Evolutionary conservation across 768 basidiomycete species (phyloP).

Genomic region (Lactarius hatsudake): DNA sequence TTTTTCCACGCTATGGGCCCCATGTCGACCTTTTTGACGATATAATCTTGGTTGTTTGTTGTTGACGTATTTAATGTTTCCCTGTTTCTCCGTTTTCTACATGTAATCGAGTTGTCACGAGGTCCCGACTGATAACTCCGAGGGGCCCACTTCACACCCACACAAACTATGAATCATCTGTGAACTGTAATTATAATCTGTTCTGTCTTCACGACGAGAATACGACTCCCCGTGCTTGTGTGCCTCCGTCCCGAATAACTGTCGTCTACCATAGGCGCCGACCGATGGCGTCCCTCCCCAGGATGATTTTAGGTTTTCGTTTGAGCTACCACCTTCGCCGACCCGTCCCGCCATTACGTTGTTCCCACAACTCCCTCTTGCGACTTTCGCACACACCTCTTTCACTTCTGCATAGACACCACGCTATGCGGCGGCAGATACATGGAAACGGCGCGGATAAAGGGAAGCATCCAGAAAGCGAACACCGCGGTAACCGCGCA

Average conservation of each 20-base stretch:
- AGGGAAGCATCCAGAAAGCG: conserved; percentile 2
- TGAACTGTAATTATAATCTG: background rate
- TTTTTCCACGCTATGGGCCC: conserved; percentile 4
- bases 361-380: background rate
- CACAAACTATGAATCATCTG: background rate
- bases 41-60: conserved; percentile 10
- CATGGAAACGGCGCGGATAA: conserved; percentile 13
- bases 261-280: background rate
- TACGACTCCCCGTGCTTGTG: background rate
- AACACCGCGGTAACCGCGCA: background rate
- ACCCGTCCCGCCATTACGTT: background rate
- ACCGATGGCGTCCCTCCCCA: conserved; percentile 9
- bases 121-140: background rate
- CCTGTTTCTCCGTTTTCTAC: background rate
- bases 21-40: conserved; percentile 5
- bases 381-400: background rate
- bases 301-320: background rate
- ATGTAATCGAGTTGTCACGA: background rate
- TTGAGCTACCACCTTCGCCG: background rate
- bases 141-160: background rate
- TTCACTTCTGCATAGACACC: background rate
- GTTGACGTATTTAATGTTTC: conserved; percentile 15
- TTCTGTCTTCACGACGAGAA: background rate
- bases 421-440: conserved; percentile 12
- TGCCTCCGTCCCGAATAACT: background rate